Evolutionary conservation across 768 basidiomycete species (phyloP).

Genomic region (Tylopilus rubrobrunneus): DNA sequence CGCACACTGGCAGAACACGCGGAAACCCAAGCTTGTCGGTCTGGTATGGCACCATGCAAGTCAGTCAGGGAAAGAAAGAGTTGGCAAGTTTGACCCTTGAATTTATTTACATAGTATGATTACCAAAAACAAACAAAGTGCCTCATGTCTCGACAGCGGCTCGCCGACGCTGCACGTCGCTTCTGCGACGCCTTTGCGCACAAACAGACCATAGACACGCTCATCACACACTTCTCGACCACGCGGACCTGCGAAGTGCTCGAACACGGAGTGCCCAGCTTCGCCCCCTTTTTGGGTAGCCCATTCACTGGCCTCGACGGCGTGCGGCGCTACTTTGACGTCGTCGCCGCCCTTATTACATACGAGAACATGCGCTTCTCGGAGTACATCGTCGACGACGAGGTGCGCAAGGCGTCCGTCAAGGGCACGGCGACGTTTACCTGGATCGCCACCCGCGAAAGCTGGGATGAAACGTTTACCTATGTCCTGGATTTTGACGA

Average conservation of each 20-base stretch:
- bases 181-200: slow-evolving; percentile 53
- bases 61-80: not conserved
- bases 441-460: slow-evolving; percentile 49
- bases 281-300: slow-evolving; percentile 61
- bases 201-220: slow-evolving; percentile 37
- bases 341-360: slow-evolving; percentile 42
- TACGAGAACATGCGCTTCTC: slow-evolving; percentile 53
- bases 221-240: slow-evolving; percentile 51
- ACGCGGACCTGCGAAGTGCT: slow-evolving; percentile 40
- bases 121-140: not conserved
- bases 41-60: too few relatives aligned
- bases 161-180: slow-evolving; percentile 41
- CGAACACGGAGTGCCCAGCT: slow-evolving; percentile 51
- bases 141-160: slow-evolving; percentile 18
- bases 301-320: slow-evolving; percentile 42
- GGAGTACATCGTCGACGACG: slow-evolving; percentile 51
- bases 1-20: slow-evolving; percentile 11
- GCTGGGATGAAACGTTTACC: slow-evolving; percentile 60
- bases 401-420: slow-evolving; percentile 47
- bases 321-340: slow-evolving; percentile 47
- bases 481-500: slow-evolving; percentile 62
- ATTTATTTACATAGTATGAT: too few relatives aligned
- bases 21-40: not conserved
- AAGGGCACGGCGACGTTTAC: slow-evolving; percentile 54
- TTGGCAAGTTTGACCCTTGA: not conserved